Evolutionary conservation across 805 yeast genomes (phyloP), one percentile per base, ranked within the genome.

Genomic region (Barnettozyma populi): DNA sequence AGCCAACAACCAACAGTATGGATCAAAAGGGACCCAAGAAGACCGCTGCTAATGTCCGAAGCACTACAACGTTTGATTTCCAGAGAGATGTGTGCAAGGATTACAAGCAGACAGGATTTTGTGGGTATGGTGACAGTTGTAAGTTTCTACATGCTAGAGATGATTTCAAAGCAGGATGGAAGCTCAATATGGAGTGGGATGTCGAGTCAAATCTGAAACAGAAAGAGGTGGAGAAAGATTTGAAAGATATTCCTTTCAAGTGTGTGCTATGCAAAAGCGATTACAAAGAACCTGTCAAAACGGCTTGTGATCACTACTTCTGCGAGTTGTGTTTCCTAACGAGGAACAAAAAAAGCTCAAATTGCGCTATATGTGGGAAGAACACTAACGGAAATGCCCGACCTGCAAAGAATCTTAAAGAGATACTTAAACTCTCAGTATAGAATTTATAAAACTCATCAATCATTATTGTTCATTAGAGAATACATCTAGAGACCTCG

Each of bases 81-180:
- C 96, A 88, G 62, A 90, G 95, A 1, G 97, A 94, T 60, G 83
- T 94, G 2, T 94, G 99, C 62, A 94, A 92, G 60, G 98, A 94
- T 64, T 94, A 77, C 64, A 76, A 80, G 49, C 86, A 84, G 55
- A 90, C 95, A 0, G 99, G 99, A 0, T 90, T 81, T 61, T 94
- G 99, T 73, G 97, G 97, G 6, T 94, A 84, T 63, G 99, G 99
- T 8, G 99, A 94, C 57, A 84, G 94, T 32, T 94, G 99, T 70
- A 94, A 94, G 68, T 94, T 94, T 64, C 64, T 92, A 32, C 99
- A 94, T 62, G 79, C 87, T 14, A 69, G 99, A 65, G 97, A 88
- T 56, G 96, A 88, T 59, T 85, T 82, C 67, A 77, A 74, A 47
- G 82, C 82, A 41, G 86, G 83, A 27, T 79, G 82, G 79, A 80